Evolutionary conservation across 1,139 yeast species (phyloP).

Genomic region (Geotrichum aggregatum): DNA sequence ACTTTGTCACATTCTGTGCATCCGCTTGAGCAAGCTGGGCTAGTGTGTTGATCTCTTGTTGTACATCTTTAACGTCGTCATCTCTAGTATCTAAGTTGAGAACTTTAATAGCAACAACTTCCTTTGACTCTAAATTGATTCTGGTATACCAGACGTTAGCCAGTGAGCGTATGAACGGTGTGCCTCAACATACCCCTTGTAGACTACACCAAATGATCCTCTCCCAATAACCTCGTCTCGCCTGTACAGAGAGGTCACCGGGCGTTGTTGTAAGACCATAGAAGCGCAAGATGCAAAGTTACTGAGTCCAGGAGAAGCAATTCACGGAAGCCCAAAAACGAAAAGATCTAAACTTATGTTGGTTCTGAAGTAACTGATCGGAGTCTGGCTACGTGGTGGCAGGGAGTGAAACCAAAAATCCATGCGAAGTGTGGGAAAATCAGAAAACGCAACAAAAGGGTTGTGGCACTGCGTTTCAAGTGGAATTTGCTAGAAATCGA

Average conservation of each 20-base stretch:
- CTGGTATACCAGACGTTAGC: constrained; percentile 2
- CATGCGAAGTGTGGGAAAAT: background rate
- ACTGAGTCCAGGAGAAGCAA: background rate
- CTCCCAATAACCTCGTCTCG: constrained; percentile 90
- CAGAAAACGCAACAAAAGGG: constrained; percentile 1
- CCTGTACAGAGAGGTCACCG: constrained; percentile 46
- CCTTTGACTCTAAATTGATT: constrained; percentile 56
- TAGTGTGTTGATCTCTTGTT: constrained; percentile 83
- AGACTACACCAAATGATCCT: constrained; percentile 95
- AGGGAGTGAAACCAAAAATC: constrained; percentile 1
- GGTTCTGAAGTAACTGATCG: constrained; percentile 5
- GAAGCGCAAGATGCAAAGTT: constrained; percentile 4
- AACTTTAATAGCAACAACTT: constrained; percentile 88
- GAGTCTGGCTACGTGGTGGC: constrained; percentile 16
- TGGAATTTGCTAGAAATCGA: no score
- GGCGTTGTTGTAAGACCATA: constrained; percentile 22
- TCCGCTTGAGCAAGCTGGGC: constrained; percentile 79
- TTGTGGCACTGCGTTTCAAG: background rate
- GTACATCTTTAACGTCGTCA: constrained; percentile 93
- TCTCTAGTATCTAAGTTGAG: constrained; percentile 87
- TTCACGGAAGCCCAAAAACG: background rate
- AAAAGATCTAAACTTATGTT: background rate
- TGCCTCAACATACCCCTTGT: constrained; percentile 54
- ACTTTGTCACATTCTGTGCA: constrained; percentile 71
- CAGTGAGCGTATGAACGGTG: constrained; percentile 21